These are phyloP conservation scores for Schizosaccharomyces lindneri DNA, from an alignment of 805 yeast species.

Conservation along the genomic window DNA sequence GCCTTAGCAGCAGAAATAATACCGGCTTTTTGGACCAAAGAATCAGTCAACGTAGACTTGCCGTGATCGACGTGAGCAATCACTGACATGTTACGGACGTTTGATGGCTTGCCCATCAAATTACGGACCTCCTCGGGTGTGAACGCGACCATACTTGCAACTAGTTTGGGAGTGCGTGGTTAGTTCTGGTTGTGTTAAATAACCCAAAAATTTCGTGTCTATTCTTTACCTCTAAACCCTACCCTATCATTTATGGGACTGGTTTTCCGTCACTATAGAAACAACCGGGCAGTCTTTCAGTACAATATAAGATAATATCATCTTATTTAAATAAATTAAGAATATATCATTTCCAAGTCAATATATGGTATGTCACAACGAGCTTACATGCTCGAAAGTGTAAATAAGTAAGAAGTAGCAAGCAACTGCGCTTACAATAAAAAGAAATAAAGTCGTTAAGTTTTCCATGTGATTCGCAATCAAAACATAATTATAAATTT, in stretches of 20 bases:
- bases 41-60: constrained; percentile 96
- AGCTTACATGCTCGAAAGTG: no score
- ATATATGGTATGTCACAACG: no score
- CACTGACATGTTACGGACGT: constrained; percentile 99
- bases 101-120: constrained; percentile 98
- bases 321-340: no score
- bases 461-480: no score
- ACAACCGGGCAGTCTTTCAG: no score
- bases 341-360: no score
- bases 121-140: constrained; percentile 62
- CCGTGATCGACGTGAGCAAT: constrained; percentile 99
- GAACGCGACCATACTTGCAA: constrained; percentile 2
- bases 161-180: not conserved
- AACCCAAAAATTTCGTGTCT: not conserved
- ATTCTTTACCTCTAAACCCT: not conserved
- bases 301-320: no score
- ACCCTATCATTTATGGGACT: not conserved
- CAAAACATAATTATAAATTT: no score
- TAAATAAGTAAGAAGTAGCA: no score
- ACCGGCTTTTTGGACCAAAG: constrained; percentile 98
- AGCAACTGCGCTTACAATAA: no score
- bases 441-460: no score
- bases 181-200: not conserved
- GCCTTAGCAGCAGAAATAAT: constrained; percentile 98
- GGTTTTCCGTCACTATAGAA: not conserved